phyloP scores from a whole-genome alignment of 352 stramenopile genomes.

The Aphanomyces astaci region DNA sequence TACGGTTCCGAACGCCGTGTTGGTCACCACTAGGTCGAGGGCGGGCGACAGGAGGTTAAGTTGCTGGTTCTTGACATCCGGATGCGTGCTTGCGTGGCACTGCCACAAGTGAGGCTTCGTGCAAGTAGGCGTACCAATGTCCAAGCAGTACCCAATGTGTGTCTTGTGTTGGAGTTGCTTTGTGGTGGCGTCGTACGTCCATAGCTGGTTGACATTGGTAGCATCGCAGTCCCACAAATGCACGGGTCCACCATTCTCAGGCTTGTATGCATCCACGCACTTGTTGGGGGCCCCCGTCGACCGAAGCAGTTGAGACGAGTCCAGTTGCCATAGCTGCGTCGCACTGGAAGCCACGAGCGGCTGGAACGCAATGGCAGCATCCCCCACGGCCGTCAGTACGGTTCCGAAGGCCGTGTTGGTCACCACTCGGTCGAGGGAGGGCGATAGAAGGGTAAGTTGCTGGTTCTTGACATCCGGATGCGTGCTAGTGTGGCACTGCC shows the following conservation, averaged over 20 bases:
- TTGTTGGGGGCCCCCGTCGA: neutral
- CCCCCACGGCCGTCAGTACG: conserved; percentile 33
- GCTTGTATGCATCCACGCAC: conserved; percentile 28
- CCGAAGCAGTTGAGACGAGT: neutral
- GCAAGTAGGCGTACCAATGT: conserved; percentile 7
- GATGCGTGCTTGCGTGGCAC: neutral
- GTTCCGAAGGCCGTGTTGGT: conserved; percentile 34
- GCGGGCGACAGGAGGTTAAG: no score
- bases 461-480: neutral
- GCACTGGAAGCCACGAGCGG: conserved; percentile 16
- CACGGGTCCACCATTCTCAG: conserved; percentile 38
- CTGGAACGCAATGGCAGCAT: conserved; percentile 30
- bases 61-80: conserved; percentile 10
- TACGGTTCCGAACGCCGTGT: conserved; percentile 54
- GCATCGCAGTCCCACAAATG: conserved; percentile 49
- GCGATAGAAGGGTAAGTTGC: conserved; percentile 30
- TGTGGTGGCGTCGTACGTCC: conserved; percentile 40
- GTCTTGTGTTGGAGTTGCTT: conserved; percentile 41
- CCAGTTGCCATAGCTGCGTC: conserved; percentile 44
- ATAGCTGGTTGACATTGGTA: conserved; percentile 48
- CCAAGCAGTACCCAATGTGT: conserved; percentile 26
- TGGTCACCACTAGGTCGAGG: conserved; percentile 52
- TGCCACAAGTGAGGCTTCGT: conserved; percentile 4
- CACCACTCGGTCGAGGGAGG: conserved; percentile 41
- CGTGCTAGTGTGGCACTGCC: neutral